Evolutionary conservation across 116 monocot species (phyloP).

Genomic region (Trichopus zeylanicus): DNA sequence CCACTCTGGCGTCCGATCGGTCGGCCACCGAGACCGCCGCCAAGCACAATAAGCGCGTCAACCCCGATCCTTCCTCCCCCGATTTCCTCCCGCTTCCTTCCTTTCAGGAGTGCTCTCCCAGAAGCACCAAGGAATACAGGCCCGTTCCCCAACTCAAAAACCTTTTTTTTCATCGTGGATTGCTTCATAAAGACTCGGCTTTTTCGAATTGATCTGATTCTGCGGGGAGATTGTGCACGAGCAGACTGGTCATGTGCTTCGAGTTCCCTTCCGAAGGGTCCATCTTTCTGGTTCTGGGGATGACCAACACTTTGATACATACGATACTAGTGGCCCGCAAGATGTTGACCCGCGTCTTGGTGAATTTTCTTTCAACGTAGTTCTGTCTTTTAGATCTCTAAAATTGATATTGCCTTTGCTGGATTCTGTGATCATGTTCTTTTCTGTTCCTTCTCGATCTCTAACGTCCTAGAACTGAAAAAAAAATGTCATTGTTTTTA

Average conservation of each 20-base stretch:
- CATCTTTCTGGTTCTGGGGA: conserved; percentile 82
- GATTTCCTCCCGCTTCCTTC: conserved; percentile 92
- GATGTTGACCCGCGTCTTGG: conserved; percentile 62
- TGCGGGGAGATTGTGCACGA: conserved; percentile 73
- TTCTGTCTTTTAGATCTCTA: not conserved
- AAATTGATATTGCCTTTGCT: not conserved
- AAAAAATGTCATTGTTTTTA: not conserved
- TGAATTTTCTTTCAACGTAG: conserved; percentile 9
- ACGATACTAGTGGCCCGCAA: conserved; percentile 95
- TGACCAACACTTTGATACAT: conserved; percentile 66
- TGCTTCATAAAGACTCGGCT: too few relatives aligned
- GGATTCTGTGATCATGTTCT: conserved; percentile 1
- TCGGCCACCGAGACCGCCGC: not conserved
- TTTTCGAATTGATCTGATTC: too few relatives aligned
- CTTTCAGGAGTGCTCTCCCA: conserved; percentile 87
- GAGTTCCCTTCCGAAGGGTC: conserved; percentile 74
- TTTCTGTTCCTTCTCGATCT: not conserved
- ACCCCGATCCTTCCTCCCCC: conserved; percentile 64
- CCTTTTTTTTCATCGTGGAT: too few relatives aligned
- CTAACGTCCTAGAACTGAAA: too few relatives aligned
- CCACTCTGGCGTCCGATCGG: not conserved
- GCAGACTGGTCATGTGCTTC: conserved; percentile 63
- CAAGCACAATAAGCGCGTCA: conserved; percentile 32
- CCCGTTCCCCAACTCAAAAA: too few relatives aligned
- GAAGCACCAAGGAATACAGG: conserved; percentile 87